Evolutionary conservation across 495 filamentous ascomycete species (phyloP).

Genomic region (Elasticomyces elasticus): DNA sequence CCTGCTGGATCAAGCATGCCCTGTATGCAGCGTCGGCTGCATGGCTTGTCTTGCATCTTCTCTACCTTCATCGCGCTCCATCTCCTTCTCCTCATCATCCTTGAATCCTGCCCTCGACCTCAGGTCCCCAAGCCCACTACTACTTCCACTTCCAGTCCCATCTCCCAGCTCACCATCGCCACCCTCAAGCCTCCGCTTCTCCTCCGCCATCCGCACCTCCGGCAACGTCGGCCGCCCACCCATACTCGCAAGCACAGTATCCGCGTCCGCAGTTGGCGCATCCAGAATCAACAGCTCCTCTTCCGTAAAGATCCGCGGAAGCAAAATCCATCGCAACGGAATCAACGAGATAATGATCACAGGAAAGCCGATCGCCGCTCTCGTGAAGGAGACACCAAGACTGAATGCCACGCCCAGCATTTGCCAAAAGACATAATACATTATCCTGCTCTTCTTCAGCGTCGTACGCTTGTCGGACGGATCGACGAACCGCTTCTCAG

Average conservation of each 20-base stretch:
- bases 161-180: constrained; percentile 9
- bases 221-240: constrained; percentile 29
- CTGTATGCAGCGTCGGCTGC: constrained; percentile 1
- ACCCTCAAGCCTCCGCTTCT: constrained; percentile 4
- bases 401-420: constrained; percentile 72
- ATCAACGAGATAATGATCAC: constrained; percentile 74
- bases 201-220: constrained; percentile 17
- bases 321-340: constrained; percentile 61
- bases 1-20: constrained; percentile 17
- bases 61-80: neutral
- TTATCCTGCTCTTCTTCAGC: constrained; percentile 38
- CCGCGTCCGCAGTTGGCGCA: constrained; percentile 33
- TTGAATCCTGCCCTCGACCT: constrained; percentile 15
- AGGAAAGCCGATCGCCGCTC: constrained; percentile 86
- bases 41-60: neutral
- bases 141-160: constrained; percentile 5
- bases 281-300: constrained; percentile 67
- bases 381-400: constrained; percentile 92
- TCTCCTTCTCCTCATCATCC: constrained; percentile 16
- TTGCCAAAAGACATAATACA: constrained; percentile 59
- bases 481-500: constrained; percentile 56
- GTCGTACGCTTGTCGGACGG: constrained; percentile 55
- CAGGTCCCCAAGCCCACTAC: neutral
- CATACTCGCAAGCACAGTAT: constrained; percentile 27
- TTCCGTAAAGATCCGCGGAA: constrained; percentile 58